These are phyloP conservation scores for Hypsizygus marmoreus DNA, from an alignment of 768 basidiomycete genomes.

Conservation along the genomic window DNA sequence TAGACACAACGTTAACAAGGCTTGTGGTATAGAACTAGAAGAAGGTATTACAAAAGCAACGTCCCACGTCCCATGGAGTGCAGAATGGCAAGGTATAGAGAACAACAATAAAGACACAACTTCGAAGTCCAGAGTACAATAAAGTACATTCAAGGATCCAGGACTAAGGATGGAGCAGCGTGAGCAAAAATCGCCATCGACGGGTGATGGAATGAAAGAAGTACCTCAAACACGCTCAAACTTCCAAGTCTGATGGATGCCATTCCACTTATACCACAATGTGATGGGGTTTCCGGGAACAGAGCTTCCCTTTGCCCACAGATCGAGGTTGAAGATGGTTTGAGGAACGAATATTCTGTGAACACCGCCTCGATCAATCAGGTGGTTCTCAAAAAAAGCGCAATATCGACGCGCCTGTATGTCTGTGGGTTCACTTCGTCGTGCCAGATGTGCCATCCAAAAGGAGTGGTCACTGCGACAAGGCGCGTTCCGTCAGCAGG, in stretches of 20 bases:
- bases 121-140: too few relatives aligned
- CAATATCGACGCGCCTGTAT: slow-evolving; percentile 40
- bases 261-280: slow-evolving; percentile 51
- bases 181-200: too few relatives aligned
- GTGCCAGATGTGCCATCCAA: slow-evolving; percentile 52
- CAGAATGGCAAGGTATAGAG: too few relatives aligned
- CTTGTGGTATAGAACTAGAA: too few relatives aligned
- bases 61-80: too few relatives aligned
- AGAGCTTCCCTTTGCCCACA: slow-evolving; percentile 47
- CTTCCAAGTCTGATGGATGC: slow-evolving; percentile 56
- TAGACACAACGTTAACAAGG: too few relatives aligned
- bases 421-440: slow-evolving; percentile 37
- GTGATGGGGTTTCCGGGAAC: slow-evolving; percentile 45
- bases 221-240: slow-evolving; percentile 31
- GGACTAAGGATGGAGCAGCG: too few relatives aligned
- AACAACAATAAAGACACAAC: too few relatives aligned
- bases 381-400: background rate
- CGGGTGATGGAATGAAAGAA: slow-evolving; percentile 5
- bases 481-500: slow-evolving; percentile 42
- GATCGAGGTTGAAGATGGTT: slow-evolving; percentile 46
- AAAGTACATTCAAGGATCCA: too few relatives aligned
- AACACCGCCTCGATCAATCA: background rate
- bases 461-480: slow-evolving; percentile 35
- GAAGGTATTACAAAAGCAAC: too few relatives aligned
- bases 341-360: slow-evolving; percentile 47